phyloP scores from a whole-genome alignment of 352 stramenopile genomes.

The Labyrinthula sp. region DNA sequence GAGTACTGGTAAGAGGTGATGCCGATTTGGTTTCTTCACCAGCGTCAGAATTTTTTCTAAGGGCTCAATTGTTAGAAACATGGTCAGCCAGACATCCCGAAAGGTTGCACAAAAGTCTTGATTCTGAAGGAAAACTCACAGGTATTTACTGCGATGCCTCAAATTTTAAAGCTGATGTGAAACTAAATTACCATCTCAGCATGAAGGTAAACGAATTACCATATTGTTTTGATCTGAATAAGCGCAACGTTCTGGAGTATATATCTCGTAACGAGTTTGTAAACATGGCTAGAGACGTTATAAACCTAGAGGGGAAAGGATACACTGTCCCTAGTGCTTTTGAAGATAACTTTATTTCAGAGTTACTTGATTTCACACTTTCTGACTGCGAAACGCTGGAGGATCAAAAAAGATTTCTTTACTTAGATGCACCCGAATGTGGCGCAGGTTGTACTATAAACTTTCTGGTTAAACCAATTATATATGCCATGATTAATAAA shows the following conservation, averaged over 20 bases:
- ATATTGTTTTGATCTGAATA: no score
- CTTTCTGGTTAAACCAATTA: constrained; percentile 2
- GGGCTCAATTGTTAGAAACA: no score
- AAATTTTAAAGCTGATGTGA: no score
- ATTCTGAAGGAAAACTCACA: no score
- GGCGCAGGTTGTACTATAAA: constrained; percentile 10
- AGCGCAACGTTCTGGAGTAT: no score
- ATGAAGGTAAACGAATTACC: no score
- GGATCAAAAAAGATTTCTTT: background rate
- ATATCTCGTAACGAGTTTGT: no score
- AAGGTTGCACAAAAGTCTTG: no score
- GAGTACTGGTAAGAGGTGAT: background rate
- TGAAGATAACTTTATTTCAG: no score
- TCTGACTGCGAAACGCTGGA: background rate
- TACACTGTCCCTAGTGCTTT: constrained; percentile 6
- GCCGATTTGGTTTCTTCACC: constrained; percentile 1
- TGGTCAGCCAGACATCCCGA: no score
- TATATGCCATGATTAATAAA: constrained; percentile 8
- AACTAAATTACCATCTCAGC: no score
- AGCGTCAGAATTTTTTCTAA: constrained; percentile 1
- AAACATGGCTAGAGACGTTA: background rate
- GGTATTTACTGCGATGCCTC: no score
- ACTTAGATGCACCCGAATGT: constrained; percentile 9
- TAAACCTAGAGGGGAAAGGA: constrained; percentile 2
- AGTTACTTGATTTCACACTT: constrained; percentile 1